Percentiles rank a stretch among this genome's conserved stretches.
Conservation (phyloP, 2,329 filamentous ascomycete genomes). For the Apiospora phragmitis region DNA sequence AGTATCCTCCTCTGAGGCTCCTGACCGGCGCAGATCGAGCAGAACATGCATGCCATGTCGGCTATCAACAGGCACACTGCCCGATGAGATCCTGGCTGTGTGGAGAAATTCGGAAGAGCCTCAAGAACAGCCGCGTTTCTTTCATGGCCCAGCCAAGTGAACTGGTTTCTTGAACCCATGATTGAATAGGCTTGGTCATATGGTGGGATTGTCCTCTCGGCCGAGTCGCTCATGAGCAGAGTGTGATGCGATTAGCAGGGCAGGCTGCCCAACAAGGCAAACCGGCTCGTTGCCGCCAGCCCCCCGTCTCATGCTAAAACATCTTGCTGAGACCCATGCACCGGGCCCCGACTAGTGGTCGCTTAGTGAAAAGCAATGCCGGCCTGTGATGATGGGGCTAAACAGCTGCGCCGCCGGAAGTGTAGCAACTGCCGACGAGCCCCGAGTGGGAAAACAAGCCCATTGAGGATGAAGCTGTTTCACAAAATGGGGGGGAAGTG, state of each 20-base stretch:
- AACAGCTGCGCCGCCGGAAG: background rate
- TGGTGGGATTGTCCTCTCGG: background rate
- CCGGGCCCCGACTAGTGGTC: background rate
- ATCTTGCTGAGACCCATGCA: background rate
- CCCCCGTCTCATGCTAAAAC: background rate
- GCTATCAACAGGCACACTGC: background rate
- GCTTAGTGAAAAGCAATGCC: background rate
- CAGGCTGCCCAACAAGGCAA: background rate
- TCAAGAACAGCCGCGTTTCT: background rate
- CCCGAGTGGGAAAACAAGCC: background rate
- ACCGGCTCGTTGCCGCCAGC: background rate
- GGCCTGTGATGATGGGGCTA: background rate
- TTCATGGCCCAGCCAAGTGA: background rate
- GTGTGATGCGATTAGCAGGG: background rate
- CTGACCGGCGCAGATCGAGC: background rate
- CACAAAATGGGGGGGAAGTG: background rate
- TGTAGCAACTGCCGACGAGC: background rate
- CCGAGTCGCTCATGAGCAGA: background rate
- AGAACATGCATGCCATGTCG: background rate
- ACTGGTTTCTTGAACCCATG: background rate
- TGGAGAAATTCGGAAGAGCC: background rate
- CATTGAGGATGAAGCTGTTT: background rate
- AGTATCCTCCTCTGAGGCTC: background rate
- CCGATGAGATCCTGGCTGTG: background rate
- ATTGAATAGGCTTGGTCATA: background rate